Evolutionary conservation across 352 stramenopile species (phyloP).

Genomic region (Peronospora tabacina): DNA sequence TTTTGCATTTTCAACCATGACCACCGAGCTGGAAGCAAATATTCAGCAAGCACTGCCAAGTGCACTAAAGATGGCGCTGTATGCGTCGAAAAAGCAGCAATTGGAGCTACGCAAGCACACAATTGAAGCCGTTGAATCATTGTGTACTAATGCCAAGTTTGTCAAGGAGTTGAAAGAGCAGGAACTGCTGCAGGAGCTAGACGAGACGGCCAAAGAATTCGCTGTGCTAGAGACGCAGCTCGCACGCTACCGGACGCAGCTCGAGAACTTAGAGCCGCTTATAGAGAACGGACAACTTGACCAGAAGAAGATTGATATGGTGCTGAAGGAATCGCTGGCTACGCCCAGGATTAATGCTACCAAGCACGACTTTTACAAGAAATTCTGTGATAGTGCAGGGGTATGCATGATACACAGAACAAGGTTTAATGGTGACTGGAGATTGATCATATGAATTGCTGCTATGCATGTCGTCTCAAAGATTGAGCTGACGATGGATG

Average conservation of each 20-base stretch:
- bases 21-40: conserved; percentile 41
- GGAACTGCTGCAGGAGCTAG: conserved; percentile 44
- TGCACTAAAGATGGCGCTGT: conserved; percentile 71
- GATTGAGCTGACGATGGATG: conserved; percentile 68
- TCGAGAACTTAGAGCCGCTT: conserved; percentile 51
- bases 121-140: conserved; percentile 57
- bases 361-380: conserved; percentile 72
- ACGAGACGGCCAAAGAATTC: conserved; percentile 66
- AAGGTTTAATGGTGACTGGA: not conserved
- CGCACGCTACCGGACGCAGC: conserved; percentile 53
- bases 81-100: conserved; percentile 63
- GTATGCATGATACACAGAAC: conserved; percentile 18
- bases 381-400: conserved; percentile 66
- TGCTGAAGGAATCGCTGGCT: conserved; percentile 44
- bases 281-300: conserved; percentile 49
- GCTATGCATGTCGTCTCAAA: conserved; percentile 11
- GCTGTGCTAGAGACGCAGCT: conserved; percentile 57
- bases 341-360: conserved; percentile 48
- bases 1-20: not conserved
- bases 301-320: conserved; percentile 48
- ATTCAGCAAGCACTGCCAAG: conserved; percentile 56
- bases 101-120: conserved; percentile 69
- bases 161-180: conserved; percentile 57
- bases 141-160: conserved; percentile 57
- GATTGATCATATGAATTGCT: not conserved